Base-by-base conservation (phyloP, 2,329 filamentous ascomycete species). In the Tolypocladium nubicola region DNA sequence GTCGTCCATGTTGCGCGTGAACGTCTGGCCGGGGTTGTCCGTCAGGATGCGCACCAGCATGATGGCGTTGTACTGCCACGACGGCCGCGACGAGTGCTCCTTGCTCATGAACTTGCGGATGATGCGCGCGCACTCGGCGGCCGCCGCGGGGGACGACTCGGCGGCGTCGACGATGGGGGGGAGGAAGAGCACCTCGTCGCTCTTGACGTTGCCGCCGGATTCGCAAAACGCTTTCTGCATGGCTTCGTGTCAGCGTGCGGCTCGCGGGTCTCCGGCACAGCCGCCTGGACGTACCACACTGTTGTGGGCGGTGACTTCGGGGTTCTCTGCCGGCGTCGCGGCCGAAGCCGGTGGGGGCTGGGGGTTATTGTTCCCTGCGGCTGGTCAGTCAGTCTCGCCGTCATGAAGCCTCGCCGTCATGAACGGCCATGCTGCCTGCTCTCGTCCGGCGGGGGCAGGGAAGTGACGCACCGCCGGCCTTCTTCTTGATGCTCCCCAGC, bases 121-220 rank as follows among this genome's bases (percentile, higher is more conserved):
- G 62, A 88, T 79, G 62, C 83, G 77, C 54, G 91, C 90, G 64
- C 89, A 90, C 66, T 92, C 88, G 62, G 86, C 84, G 30, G 93
- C 92, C 7, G 94, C 94, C 52, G 79, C 77, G 10, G 94, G 93
- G 52, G 90, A 96, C 35, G 92, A 96, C 71, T 97, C 94, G 76
- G 92, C 92, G 55, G 88, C 84, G 68, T 97, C 94, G 75, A 99
- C 94, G 63, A 99, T 97, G 59, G 87, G 84, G 10, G 94, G 94
- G 40, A 97, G 87, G 68, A 92, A 90, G 59, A 96, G 85, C 61
- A 96, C 91, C 76, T 97, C 94, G 71, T 95, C 89, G 68, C 87
- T 89, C 81, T 90, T 71, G 62, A 77, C 75, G 67, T 82, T 80
- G 58, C 81, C 79, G 61, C 83, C 84, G 54, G 88, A 87, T 73